Percentiles rank a stretch among this genome's conserved stretches.
Conservation (phyloP, 257 asterid species). For the Nicotiana noctiflora region DNA sequence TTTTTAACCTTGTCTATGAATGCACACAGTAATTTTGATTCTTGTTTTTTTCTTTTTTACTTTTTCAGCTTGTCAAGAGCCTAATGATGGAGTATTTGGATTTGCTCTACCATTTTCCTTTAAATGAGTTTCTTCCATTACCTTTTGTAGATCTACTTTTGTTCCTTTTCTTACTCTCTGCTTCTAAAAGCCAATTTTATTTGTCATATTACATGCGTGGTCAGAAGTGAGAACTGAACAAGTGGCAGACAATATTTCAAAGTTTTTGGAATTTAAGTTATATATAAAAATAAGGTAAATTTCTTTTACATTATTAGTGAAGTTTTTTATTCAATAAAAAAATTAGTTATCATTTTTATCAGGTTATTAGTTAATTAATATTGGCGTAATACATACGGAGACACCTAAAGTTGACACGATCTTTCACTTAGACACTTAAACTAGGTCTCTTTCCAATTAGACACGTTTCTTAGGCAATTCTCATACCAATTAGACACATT, state of each 20-base stretch:
- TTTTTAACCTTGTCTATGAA: too few species aligned
- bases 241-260: conserved; percentile 13
- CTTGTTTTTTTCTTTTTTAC: conserved; percentile 11
- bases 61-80: conserved; percentile 48
- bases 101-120: conserved; percentile 21
- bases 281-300: too few species aligned
- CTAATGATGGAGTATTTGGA: conserved; percentile 9
- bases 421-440: too few species aligned
- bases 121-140: conserved; percentile 21
- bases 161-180: conserved; percentile 13
- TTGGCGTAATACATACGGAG: too few species aligned
- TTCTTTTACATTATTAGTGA: too few species aligned
- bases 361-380: not conserved
- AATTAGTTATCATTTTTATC: not conserved
- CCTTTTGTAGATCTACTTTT: conserved; percentile 20
- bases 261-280: not conserved
- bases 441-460: too few species aligned
- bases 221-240: not conserved
- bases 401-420: too few species aligned
- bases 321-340: too few species aligned
- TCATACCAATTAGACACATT: too few species aligned
- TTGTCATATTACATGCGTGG: conserved; percentile 7
- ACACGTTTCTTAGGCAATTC: too few species aligned
- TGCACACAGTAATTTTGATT: too few species aligned
- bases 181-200: not conserved